Evolutionary conservation across 108 stramenopile genomes (phyloP).

Genomic region (Nitzschia sp.): DNA sequence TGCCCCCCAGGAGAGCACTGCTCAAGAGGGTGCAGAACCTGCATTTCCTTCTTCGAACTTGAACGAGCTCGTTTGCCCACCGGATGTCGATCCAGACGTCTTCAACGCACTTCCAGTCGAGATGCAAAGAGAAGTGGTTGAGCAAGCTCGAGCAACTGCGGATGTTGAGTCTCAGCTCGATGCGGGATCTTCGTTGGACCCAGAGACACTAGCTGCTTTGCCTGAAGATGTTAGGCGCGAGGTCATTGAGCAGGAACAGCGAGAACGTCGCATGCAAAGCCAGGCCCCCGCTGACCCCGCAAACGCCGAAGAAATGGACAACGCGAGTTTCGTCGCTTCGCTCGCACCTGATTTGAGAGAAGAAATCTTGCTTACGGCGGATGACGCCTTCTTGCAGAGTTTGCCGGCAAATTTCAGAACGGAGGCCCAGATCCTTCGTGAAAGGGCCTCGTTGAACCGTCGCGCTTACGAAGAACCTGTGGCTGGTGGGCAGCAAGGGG

Average conservation of each 20-base stretch:
- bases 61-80: constrained; percentile 77
- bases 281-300: constrained; percentile 87
- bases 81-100: constrained; percentile 90
- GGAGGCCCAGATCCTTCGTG: constrained; percentile 89
- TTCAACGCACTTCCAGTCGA: constrained; percentile 88
- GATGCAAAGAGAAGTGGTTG: constrained; percentile 92
- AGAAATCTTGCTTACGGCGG: constrained; percentile 91
- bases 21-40: neutral
- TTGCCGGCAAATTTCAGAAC: constrained; percentile 84
- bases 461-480: constrained; percentile 16
- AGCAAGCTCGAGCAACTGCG: constrained; percentile 57
- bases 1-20: neutral
- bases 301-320: constrained; percentile 91
- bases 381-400: constrained; percentile 74
- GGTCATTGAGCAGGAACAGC: constrained; percentile 91
- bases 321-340: constrained; percentile 90
- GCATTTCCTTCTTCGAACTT: constrained; percentile 17
- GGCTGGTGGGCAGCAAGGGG: constrained; percentile 2
- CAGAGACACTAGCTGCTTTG: constrained; percentile 92
- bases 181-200: constrained; percentile 86
- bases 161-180: constrained; percentile 73
- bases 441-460: constrained; percentile 68
- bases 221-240: constrained; percentile 94
- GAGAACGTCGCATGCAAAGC: constrained; percentile 67
- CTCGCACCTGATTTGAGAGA: constrained; percentile 87